Evolutionary conservation across 495 filamentous ascomycete species (phyloP).

Genomic region (Hypoxylon intermedium): DNA sequence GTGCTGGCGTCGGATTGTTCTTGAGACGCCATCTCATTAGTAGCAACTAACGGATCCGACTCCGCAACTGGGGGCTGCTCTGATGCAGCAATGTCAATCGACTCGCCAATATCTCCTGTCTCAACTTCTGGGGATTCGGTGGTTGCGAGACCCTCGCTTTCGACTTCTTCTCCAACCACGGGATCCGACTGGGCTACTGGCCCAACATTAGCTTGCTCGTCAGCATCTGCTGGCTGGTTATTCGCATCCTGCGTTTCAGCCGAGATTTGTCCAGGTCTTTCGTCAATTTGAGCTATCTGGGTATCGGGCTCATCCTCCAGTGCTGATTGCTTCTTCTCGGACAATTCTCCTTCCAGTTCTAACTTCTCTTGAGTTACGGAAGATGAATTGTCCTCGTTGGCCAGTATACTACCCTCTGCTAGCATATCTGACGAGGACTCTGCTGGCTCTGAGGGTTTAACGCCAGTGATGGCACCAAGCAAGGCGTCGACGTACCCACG

Average conservation of each 20-base stretch:
- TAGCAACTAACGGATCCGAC: neutral
- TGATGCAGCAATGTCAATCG: neutral
- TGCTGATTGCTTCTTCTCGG: slow-evolving; percentile 14
- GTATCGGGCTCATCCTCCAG: slow-evolving; percentile 13
- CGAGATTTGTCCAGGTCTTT: slow-evolving; percentile 21
- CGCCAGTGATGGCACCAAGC: slow-evolving; percentile 47
- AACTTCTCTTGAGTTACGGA: neutral
- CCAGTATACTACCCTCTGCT: slow-evolving; percentile 23
- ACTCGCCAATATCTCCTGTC: slow-evolving; percentile 3
- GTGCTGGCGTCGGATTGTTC: neutral
- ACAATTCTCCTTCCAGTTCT: slow-evolving; percentile 1
- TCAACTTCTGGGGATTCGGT: slow-evolving; percentile 1
- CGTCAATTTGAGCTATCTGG: slow-evolving; percentile 22
- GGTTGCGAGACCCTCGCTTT: neutral
- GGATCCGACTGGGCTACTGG: slow-evolving; percentile 7
- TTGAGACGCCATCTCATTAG: neutral
- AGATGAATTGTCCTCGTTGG: slow-evolving; percentile 22
- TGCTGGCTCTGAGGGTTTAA: slow-evolving; percentile 16
- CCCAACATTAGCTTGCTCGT: neutral
- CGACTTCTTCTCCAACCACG: neutral
- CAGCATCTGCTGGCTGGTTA: neutral
- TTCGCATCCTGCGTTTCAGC: slow-evolving; percentile 2
- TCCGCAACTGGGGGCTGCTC: neutral
- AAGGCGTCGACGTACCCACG: slow-evolving; percentile 50
- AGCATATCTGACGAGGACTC: slow-evolving; percentile 25